A percentile compares a stretch with the other conserved stretches of the same genome.
phyloP scores from a whole-genome alignment of 2,329 filamentous ascomycete species.

The Penicillium polonicum region DNA sequence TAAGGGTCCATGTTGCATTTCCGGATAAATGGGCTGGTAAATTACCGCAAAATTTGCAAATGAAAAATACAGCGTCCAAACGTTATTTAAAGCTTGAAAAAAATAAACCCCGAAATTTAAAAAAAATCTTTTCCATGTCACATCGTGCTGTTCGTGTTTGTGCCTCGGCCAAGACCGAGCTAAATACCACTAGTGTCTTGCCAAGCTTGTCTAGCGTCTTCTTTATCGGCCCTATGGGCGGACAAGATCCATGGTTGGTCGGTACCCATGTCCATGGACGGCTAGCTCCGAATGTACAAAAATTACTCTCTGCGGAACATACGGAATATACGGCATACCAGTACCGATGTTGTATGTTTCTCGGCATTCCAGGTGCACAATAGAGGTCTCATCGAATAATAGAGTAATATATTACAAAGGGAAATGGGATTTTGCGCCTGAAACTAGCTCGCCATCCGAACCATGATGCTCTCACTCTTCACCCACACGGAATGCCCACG shows the following conservation, averaged over 20 bases:
- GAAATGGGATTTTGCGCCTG: constrained; percentile 2
- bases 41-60: constrained; percentile 2
- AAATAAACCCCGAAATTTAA: neutral
- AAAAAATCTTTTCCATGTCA: neutral
- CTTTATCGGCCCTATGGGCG: constrained; percentile 13
- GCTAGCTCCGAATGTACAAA: neutral
- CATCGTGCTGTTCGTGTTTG: neutral
- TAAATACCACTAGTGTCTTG: constrained; percentile 1
- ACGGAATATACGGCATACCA: too few relatives aligned
- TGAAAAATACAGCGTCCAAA: neutral
- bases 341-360: neutral
- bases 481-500: neutral
- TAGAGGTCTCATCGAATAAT: neutral
- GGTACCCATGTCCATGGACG: neutral
- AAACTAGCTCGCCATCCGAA: constrained; percentile 5
- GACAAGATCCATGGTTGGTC: neutral
- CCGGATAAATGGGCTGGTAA: neutral
- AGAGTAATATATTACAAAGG: neutral
- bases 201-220: neutral
- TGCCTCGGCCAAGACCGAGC: neutral
- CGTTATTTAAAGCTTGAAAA: neutral
- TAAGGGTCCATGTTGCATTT: neutral
- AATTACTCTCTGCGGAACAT: neutral
- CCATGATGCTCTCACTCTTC: neutral
- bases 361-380: neutral